Base-by-base conservation (phyloP, 805 yeast species). In the Metschnikowia sp. region DNA sequence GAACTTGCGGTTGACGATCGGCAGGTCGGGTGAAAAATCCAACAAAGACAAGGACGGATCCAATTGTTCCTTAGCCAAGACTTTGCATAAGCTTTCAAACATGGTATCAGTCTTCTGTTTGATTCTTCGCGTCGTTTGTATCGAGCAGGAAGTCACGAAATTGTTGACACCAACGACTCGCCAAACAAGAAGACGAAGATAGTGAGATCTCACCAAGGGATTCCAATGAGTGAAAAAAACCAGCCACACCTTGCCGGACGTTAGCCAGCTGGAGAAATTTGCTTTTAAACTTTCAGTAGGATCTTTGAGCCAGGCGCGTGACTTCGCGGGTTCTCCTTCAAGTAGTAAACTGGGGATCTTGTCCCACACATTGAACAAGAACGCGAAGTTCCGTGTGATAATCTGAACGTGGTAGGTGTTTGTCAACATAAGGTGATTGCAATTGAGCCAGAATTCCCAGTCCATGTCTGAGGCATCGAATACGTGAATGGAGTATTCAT, bases 371-470 rank as follows among this genome's bases (percentile, higher is more conserved):
- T 87, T 85, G 68, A 82, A 88, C 45, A 88, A 61, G 47, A 83
- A 75, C 4, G 90, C 79, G 34, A 88, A 61, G 11, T 82, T 80
- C 50, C 86, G 78, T 18, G 85, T 68, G 51, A 86, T 81, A 19
- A 78, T 75, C 53, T 80, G 83, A 53, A 81, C 72, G 61, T 79
- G 86, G 39, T 79, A 81, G 8, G 88, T 79, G 36, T 64, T 60
- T 8, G 69, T 58, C n/a, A 88, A 62, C 83, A 88, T 77, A 47
- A 79, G 69, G 49, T 77, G 66, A 11, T 72, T 63, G 12, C 86
- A 83, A 45, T 74, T 70, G 7, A 84, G 62, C 96, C 96, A 88
- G 59, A 89, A 88, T 42, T 71, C 68, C 94, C 96, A 88, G 66
- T 85, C 79, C 22, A 87, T 64, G 40, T 54, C 52, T 11, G 53